These are phyloP conservation scores for Xylaria sp. DNA, from an alignment of 2,329 filamentous ascomycete genomes.

Conservation along the genomic window DNA sequence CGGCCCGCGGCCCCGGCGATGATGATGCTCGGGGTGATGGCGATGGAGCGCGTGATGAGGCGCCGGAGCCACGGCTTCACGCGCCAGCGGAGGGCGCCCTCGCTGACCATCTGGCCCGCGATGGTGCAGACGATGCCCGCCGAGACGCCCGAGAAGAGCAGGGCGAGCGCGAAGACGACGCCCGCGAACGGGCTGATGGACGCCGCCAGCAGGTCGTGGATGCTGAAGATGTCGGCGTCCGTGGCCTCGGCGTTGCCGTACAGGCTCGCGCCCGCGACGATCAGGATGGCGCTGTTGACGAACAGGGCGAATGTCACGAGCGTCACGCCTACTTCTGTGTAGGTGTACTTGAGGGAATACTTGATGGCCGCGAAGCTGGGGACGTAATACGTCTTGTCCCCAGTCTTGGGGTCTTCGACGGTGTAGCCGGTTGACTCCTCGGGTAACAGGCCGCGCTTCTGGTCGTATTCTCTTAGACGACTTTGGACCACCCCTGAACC, in stretches of 20 bases:
- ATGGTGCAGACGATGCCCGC: constrained; percentile 92
- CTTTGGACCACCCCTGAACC: constrained; percentile 76
- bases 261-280: constrained; percentile 82
- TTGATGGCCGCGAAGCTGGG: constrained; percentile 79
- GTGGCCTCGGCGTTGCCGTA: constrained; percentile 70
- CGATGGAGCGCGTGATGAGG: constrained; percentile 80
- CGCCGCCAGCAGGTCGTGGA: constrained; percentile 75
- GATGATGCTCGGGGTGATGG: constrained; percentile 83
- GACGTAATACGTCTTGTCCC: constrained; percentile 68
- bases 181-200: constrained; percentile 80
- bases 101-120: constrained; percentile 87
- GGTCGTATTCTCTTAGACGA: constrained; percentile 72
- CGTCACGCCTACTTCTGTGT: constrained; percentile 75
- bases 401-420: constrained; percentile 46
- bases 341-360: constrained; percentile 78
- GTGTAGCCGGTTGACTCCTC: constrained; percentile 42
- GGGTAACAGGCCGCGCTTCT: constrained; percentile 64
- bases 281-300: constrained; percentile 84
- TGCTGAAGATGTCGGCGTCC: constrained; percentile 83
- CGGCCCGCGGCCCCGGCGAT: constrained; percentile 83
- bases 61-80: constrained; percentile 82
- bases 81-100: constrained; percentile 81
- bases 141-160: constrained; percentile 82
- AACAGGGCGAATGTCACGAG: constrained; percentile 87
- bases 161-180: constrained; percentile 83